Conservation (phyloP, 2,329 filamentous ascomycete genomes). For the Acrodontium crateriforme region DNA sequence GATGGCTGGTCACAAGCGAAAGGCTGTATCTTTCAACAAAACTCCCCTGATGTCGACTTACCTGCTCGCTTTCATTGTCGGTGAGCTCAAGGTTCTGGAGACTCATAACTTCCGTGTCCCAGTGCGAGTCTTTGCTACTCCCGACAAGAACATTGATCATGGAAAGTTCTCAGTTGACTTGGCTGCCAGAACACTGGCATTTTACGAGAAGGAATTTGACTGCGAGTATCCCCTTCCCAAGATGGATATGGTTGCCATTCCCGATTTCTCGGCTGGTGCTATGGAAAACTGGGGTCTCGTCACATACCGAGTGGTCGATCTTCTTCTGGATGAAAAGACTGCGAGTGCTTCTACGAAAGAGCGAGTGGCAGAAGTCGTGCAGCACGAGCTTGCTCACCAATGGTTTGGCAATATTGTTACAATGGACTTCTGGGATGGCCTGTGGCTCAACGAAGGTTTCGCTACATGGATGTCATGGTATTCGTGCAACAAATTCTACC, state of each 20-base stretch:
- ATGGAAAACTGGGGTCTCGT: conserved; percentile 99
- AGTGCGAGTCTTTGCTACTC: conserved; percentile 84
- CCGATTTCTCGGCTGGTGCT: conserved; percentile 86
- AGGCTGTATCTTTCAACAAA: conserved; percentile 82
- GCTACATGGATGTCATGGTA: conserved; percentile 92
- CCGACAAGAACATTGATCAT: conserved; percentile 79
- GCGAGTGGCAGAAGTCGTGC: conserved; percentile 85
- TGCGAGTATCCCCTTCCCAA: conserved; percentile 78
- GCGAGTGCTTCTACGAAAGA: conserved; percentile 83
- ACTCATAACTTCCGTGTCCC: conserved; percentile 83
- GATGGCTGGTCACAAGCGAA: conserved; percentile 51
- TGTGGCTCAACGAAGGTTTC: conserved; percentile 93
- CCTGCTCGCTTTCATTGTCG: conserved; percentile 83
- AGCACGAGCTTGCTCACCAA: conserved; percentile 93
- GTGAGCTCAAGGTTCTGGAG: conserved; percentile 87
- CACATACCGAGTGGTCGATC: conserved; percentile 83
- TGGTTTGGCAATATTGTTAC: conserved; percentile 98
- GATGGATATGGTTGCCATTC: conserved; percentile 94
- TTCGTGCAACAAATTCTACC: conserved; percentile 87
- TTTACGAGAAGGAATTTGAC: conserved; percentile 91
- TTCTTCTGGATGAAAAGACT: conserved; percentile 82
- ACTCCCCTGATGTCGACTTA: conserved; percentile 95
- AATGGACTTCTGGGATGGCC: conserved; percentile 96
- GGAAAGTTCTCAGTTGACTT: conserved; percentile 83
- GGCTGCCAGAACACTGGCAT: conserved; percentile 75